Conservation (phyloP, 805 yeast genomes). For the Cyberlindnera japonica region DNA sequence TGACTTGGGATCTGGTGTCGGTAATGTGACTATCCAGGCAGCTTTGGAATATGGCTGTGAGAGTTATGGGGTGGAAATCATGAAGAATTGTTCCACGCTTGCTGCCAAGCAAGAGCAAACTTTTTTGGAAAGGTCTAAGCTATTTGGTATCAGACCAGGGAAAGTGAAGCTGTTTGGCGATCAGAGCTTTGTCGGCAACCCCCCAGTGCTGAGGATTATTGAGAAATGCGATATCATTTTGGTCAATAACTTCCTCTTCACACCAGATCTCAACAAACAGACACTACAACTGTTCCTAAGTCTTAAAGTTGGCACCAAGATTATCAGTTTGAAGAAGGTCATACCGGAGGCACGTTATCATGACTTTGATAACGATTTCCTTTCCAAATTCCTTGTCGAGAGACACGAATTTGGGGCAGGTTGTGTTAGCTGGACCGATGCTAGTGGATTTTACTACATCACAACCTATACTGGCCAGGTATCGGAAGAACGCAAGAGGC, state of each 20-base stretch:
- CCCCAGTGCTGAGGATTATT: conserved; percentile 49
- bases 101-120: conserved; percentile 59
- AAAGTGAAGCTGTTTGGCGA: conserved; percentile 53
- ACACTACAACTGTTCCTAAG: conserved; percentile 64
- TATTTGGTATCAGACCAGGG: conserved; percentile 64
- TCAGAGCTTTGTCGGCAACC: conserved; percentile 70
- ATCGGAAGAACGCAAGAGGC: conserved; percentile 14
- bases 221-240: conserved; percentile 66
- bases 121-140: conserved; percentile 50
- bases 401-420: conserved; percentile 60
- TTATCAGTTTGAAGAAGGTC: conserved; percentile 74
- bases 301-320: conserved; percentile 68
- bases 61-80: conserved; percentile 88
- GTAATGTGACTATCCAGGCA: conserved; percentile 86
- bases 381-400: conserved; percentile 63
- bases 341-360: conserved; percentile 74
- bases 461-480: conserved; percentile 37
- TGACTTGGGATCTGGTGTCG: conserved; percentile 93
- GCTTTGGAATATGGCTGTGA: conserved; percentile 80
- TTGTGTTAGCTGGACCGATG: conserved; percentile 85
- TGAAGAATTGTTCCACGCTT: conserved; percentile 73
- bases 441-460: conserved; percentile 74
- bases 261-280: conserved; percentile 62
- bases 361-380: conserved; percentile 48
- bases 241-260: conserved; percentile 82